Evolutionary conservation across 192 early-diverging fungal species (phyloP), one percentile per base, ranked within the genome.

Genomic region (Gaertneriomyces semiglobifer): DNA sequence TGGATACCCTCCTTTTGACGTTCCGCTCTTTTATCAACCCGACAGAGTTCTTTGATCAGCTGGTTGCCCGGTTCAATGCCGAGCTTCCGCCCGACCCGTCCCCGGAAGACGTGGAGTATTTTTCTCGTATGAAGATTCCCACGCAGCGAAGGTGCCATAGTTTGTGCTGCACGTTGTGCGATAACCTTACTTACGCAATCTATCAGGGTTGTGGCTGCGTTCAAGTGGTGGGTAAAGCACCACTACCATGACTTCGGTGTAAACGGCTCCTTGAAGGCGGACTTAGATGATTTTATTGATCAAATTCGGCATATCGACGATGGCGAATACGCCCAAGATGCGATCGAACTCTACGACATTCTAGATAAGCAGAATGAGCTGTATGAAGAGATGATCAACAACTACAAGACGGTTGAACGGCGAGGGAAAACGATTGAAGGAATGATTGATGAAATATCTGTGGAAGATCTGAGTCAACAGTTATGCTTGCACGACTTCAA

Each of bases 201-300:
- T 20, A 4, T 7, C 48, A 82, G 84, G 47, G 83, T 84, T n/a
- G 45, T 85, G 5, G 44, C 48, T 6, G 59, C 71, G 7, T 55
- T 83, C 25, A 72, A 70, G 25, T 71, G 71, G 63, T 86, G 84
- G 84, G 77, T 76, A 12, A 60, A 79, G 41, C 56, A 79, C 43
- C 79, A 83, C 57, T 86, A 82, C 78, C 80, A 81, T 54, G 84
- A 86, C 63, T 86, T 85, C 67, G 80, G 75, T 6, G 69, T 81
- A 3, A 70, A 73, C 66, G 68, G 68, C 42, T 59, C 70, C 41
- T 45, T 86, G 38, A 70, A 74, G 55, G 57, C 64, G 10, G 73
- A 79, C 7, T 60, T 86, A 18, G 69, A 72, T 18, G 66, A 72
- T 33, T 83, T 86, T 53, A 56, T 79, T 38, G 44, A 69, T 12